Percentiles rank a stretch among this genome's conserved stretches.
Conservation (phyloP, 1,284 basidiomycete species). For the Leccinum pachyderme region DNA sequence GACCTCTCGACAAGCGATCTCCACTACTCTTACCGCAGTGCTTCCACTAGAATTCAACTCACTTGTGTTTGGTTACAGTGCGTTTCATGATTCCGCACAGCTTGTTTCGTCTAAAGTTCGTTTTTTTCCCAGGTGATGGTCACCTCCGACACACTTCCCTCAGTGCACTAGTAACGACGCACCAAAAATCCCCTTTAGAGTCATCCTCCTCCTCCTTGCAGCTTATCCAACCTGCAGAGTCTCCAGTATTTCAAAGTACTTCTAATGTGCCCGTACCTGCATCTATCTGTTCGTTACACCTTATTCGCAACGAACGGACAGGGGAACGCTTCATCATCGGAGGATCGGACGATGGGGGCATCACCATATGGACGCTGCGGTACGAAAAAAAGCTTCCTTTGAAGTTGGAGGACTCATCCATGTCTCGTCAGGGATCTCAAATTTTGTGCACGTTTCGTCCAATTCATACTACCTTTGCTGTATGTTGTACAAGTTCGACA, state of each 20-base stretch:
- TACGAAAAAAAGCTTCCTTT: slow-evolving; percentile 27
- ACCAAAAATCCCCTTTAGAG: neutral
- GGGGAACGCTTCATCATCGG: slow-evolving; percentile 62
- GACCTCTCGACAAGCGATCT: slow-evolving; percentile 3
- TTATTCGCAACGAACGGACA: slow-evolving; percentile 53
- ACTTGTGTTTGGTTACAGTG: slow-evolving; percentile 63
- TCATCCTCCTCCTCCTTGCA: slow-evolving; percentile 1
- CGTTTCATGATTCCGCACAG: slow-evolving; percentile 21
- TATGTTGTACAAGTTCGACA: slow-evolving; percentile 55
- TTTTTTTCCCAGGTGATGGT: slow-evolving; percentile 54
- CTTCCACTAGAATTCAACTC: slow-evolving; percentile 56
- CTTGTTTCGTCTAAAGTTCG: neutral
- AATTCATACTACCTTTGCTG: slow-evolving; percentile 65
- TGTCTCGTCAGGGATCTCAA: slow-evolving; percentile 50
- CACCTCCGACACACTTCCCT: slow-evolving; percentile 44
- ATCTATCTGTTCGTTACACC: slow-evolving; percentile 49
- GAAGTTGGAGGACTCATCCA: slow-evolving; percentile 20
- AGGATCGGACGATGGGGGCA: slow-evolving; percentile 72
- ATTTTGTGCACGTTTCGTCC: slow-evolving; percentile 63
- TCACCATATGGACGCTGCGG: slow-evolving; percentile 69
- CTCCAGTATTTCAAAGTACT: slow-evolving; percentile 26
- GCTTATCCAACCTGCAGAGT: neutral
- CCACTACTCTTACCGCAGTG: slow-evolving; percentile 39
- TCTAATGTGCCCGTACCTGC: slow-evolving; percentile 51
- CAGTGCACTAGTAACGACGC: slow-evolving; percentile 22